Evolutionary conservation across 495 filamentous ascomycete genomes (phyloP).

Genomic region (Hyphodiscus hymeniophilus): DNA sequence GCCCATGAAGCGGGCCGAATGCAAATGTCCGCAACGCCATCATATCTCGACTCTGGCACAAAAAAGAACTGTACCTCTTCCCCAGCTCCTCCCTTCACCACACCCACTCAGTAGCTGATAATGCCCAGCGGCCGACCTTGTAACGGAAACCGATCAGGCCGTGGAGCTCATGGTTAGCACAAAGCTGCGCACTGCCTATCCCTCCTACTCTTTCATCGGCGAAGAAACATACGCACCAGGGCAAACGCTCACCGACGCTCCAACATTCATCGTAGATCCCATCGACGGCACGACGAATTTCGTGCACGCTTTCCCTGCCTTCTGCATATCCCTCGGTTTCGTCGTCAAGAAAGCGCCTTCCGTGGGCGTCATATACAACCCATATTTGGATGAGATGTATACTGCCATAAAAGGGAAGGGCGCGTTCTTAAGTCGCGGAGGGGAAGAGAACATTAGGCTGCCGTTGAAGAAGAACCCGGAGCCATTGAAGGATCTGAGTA

Average conservation of each 20-base stretch:
- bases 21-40: slow-evolving; percentile 69
- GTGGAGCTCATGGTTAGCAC: slow-evolving; percentile 69
- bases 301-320: slow-evolving; percentile 70
- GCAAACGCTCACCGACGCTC: slow-evolving; percentile 51
- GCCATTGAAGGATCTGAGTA: slow-evolving; percentile 49
- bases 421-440: slow-evolving; percentile 46
- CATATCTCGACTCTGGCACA: slow-evolving; percentile 49
- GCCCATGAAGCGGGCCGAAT: slow-evolving; percentile 74
- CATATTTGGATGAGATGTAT: slow-evolving; percentile 60
- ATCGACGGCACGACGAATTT: slow-evolving; percentile 91
- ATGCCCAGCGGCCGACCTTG: slow-evolving; percentile 64
- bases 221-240: slow-evolving; percentile 78
- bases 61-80: slow-evolving; percentile 73
- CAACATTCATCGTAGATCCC: slow-evolving; percentile 84
- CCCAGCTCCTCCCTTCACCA: slow-evolving; percentile 5
- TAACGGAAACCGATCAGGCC: slow-evolving; percentile 79
- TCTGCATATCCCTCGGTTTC: slow-evolving; percentile 78
- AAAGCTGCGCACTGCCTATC: slow-evolving; percentile 55
- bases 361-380: slow-evolving; percentile 83
- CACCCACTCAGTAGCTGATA: too few species aligned
- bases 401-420: slow-evolving; percentile 63
- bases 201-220: slow-evolving; percentile 65
- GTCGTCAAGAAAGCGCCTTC: slow-evolving; percentile 51
- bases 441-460: slow-evolving; percentile 30
- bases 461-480: slow-evolving; percentile 48